Evolutionary conservation across 495 filamentous ascomycete genomes (phyloP), one percentile per base, ranked within the genome.

Genomic region (Extremus antarcticus): DNA sequence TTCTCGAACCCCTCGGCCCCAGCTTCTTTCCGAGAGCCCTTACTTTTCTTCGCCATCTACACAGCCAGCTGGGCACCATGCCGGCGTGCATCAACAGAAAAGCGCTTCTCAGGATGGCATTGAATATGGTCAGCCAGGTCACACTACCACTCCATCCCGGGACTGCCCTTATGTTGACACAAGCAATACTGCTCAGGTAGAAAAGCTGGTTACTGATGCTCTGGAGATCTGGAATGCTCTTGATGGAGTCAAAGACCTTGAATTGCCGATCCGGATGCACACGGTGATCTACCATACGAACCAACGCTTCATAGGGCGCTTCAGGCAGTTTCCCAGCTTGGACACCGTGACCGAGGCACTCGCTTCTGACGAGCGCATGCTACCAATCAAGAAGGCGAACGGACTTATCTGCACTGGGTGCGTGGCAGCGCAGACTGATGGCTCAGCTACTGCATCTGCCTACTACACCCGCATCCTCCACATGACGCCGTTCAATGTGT

Each of bases 261-360:
- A 78, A 9, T 74, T 76, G 23, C 78, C 76, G 59, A 73, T 85
- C 47, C 75, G 80, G 47, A 73, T 88, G 8, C 78, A 78, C 55
- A 78, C 79, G 48, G 71, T 83, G 8, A 76, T 90, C 51, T 75
- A 84, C 55, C 81, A 84, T 65, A 63, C 80, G 15, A 68, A 75
- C 53, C 65, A 72, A 50, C 76, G 74, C 47, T 86, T 80, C 60
- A 68, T 70, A 16, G 64, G 67, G 16, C 70, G 68, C 25, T 87
- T 83, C 62, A 63, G 70, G 15, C 75, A 78, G 32, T 74, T 74
- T 38, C 80, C 80, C 0, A 70, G 71, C 22, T 60, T 89, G 29
- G 54, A 74, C 54, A 73, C 85, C 68, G 83, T 90, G 56, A 74
- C 80, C 32, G 80, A 86, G 53, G 83, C 81, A 15, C 70, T 89